Base-by-base conservation (phyloP, 495 filamentous ascomycete genomes). In the Astrothelium macrocarpum region DNA sequence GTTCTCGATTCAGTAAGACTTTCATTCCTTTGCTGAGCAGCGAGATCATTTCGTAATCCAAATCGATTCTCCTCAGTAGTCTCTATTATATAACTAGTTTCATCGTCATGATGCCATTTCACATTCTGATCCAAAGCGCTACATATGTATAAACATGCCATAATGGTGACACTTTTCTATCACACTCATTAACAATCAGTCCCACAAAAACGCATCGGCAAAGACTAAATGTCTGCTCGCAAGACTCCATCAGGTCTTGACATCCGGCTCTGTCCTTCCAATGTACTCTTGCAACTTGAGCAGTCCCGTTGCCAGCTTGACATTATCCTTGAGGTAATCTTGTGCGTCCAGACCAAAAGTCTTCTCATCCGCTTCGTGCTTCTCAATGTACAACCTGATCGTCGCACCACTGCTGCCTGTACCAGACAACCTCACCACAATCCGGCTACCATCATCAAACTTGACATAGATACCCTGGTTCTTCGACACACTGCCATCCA, bases 401-500 rank as follows among this genome's bases (percentile, higher is more conserved):
- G 94, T 98, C 42, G 94, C 94, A 25, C 94, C 94, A 53, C 89
- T 93, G 69, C 88, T 92, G 59, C 94, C 94, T 28, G 94, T 98
- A 28, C 94, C 94, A 1, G 92, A 97, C 69, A 98, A 76, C 65
- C 94, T 86, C 59, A 97, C 91, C 34, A 98, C 89, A 59, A 97
- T 92, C 61, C 94, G 86, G 78, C 89, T 93, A 64, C 94, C 94
- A 62, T 95, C 91, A 59, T 91, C 90, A 78, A 97, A 97, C 77
- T 90, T 90, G 76, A 90, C 88, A 71, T 89, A 98, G 65, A 97
- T 85, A 60, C 94, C 94, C 78, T 98, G 94, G 81, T 96, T 96
- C 71, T 92, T 89, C 73, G 90, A 85, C 28, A 97, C 90, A 64
- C 90, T 95, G 61, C 93, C 93, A 70, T 98, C 94, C 25, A 97